A percentile compares a stretch with the other conserved stretches of the same genome.
Evolutionary conservation across 2,329 filamentous ascomycete species (phyloP).

Genomic region (Aspergillus fischeri): DNA sequence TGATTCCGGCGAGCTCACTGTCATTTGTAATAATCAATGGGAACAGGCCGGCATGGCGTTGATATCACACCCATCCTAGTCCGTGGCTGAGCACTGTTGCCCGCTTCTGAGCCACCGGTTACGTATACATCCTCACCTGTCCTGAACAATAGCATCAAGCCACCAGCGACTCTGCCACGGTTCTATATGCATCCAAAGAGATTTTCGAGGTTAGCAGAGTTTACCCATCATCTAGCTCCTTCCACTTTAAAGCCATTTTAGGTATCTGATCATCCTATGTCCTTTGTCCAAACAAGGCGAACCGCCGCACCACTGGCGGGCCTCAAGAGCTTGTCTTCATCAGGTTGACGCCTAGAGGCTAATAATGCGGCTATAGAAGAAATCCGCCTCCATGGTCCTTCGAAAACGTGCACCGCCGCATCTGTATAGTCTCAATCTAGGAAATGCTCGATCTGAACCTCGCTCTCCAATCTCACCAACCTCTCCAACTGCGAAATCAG

Average conservation of each 20-base stretch:
- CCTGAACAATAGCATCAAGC: slow-evolving; percentile 3
- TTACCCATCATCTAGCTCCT: background rate
- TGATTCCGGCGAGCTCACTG: background rate
- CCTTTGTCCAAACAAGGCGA: background rate
- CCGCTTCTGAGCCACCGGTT: slow-evolving; percentile 9
- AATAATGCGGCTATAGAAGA: slow-evolving; percentile 3
- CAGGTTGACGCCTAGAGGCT: slow-evolving; percentile 7
- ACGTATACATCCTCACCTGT: slow-evolving; percentile 11
- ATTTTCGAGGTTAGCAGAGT: background rate
- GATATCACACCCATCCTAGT: background rate
- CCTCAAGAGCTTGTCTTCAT: slow-evolving; percentile 9
- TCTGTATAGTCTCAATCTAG: slow-evolving; percentile 30
- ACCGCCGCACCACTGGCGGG: background rate
- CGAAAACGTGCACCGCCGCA: slow-evolving; percentile 36
- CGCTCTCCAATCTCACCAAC: slow-evolving; percentile 35
- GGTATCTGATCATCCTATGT: background rate
- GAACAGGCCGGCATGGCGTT: background rate
- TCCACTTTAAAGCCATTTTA: background rate
- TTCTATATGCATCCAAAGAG: slow-evolving; percentile 5
- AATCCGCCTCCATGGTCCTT: slow-evolving; percentile 35
- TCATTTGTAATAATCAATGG: background rate
- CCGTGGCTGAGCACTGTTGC: slow-evolving; percentile 4
- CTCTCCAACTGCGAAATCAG: slow-evolving; percentile 27
- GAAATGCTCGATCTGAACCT: slow-evolving; percentile 25
- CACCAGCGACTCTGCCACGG: slow-evolving; percentile 3